These are phyloP conservation scores for Otatea glauca DNA, from an alignment of 176 grass and related monocot species.

Conservation along the genomic window DNA sequence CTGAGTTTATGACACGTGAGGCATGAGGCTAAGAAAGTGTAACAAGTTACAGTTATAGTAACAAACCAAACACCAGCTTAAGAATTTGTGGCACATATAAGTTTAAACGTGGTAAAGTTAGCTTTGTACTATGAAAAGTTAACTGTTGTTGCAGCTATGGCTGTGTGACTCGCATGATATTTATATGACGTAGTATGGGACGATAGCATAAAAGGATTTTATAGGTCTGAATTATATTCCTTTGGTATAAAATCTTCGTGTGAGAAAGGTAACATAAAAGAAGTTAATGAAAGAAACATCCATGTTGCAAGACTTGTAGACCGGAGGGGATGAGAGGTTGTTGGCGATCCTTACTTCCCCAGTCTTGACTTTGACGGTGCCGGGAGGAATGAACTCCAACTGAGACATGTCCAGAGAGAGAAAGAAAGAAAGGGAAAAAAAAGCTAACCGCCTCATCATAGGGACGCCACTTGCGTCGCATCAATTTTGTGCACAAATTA, in stretches of 20 bases:
- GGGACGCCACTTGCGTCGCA: not conserved
- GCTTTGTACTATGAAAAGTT: not conserved
- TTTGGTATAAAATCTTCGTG: not conserved
- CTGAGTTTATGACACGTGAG: too few relatives aligned
- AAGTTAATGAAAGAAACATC: too few relatives aligned
- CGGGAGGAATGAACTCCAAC: not conserved
- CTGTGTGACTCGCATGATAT: not conserved
- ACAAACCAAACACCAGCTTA: too few relatives aligned
- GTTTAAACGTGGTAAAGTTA: too few relatives aligned
- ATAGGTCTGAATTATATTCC: rapidly evolving
- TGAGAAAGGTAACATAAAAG: too few relatives aligned
- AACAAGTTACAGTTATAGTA: too few relatives aligned
- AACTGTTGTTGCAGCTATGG: rapidly evolving
- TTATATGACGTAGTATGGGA: not conserved
- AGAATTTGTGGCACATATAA: too few relatives aligned
- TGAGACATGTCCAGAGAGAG: not conserved
- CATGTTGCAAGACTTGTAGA: not conserved
- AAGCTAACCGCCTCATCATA: not conserved
- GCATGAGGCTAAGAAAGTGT: too few relatives aligned
- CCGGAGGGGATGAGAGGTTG: not conserved
- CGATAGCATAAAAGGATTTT: too few relatives aligned
- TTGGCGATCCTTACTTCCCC: not conserved
- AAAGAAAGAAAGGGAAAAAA: too few relatives aligned
- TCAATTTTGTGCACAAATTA: constrained; percentile 11
- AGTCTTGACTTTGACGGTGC: not conserved